Evolutionary conservation across 805 yeast genomes (phyloP).

Genomic region (Sungouiozyma ichnusensis): DNA sequence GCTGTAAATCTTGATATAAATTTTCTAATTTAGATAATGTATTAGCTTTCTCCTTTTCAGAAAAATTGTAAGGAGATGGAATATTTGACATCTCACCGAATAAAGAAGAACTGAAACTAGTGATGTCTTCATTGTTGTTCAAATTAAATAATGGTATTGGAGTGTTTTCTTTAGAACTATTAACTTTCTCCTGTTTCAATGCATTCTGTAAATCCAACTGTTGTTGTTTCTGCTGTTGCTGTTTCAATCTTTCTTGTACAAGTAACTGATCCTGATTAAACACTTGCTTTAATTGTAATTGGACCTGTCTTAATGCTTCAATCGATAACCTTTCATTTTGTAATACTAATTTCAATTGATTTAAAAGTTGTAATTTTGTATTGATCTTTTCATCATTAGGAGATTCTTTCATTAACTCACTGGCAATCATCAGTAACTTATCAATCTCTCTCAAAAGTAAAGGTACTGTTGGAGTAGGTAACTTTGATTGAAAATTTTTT

Average conservation of each 20-base stretch:
- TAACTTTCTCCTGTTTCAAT: slow-evolving; percentile 11
- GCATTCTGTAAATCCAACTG: slow-evolving; percentile 17
- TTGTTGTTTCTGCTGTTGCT: slow-evolving; percentile 21
- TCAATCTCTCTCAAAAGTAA: slow-evolving; percentile 29
- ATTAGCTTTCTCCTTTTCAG: slow-evolving; percentile 12
- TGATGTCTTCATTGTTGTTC: not conserved
- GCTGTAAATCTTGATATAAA: slow-evolving; percentile 15
- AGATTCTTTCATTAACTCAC: slow-evolving; percentile 22
- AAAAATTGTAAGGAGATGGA: slow-evolving; percentile 9
- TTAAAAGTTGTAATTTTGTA: slow-evolving; percentile 27
- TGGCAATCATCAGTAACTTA: slow-evolving; percentile 26
- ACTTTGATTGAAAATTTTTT: slow-evolving; percentile 23
- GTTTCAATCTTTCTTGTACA: slow-evolving; percentile 18
- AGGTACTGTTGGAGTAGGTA: slow-evolving; percentile 25
- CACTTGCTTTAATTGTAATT: slow-evolving; percentile 32
- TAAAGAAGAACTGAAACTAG: slow-evolving; percentile 9
- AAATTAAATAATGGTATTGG: not conserved
- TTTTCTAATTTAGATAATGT: slow-evolving; percentile 12
- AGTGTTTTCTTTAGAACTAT: slow-evolving; percentile 4
- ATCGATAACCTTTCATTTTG: slow-evolving; percentile 27
- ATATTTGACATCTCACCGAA: slow-evolving; percentile 12
- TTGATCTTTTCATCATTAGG: slow-evolving; percentile 28
- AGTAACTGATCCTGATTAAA: slow-evolving; percentile 31
- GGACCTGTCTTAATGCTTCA: slow-evolving; percentile 27
- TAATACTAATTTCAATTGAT: slow-evolving; percentile 29